Evolutionary conservation across 2,329 filamentous ascomycete genomes (phyloP).

Genomic region (Pestalotiopsis sp.): DNA sequence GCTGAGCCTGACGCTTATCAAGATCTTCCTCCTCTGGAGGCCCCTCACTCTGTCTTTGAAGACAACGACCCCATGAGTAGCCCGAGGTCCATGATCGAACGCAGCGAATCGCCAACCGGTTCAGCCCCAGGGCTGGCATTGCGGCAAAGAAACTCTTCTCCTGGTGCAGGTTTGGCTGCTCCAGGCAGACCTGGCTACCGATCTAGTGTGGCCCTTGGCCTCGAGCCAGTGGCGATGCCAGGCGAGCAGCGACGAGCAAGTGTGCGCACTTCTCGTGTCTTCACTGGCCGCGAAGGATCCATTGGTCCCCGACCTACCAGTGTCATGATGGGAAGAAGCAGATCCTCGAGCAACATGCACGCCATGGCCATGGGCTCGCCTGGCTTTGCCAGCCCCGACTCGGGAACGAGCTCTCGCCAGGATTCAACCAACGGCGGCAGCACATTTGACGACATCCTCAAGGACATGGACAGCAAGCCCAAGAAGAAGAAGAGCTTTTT

Average conservation of each 20-base stretch:
- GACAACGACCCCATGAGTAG: slow-evolving; percentile 30
- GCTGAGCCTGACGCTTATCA: slow-evolving; percentile 15
- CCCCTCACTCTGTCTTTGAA: slow-evolving; percentile 33
- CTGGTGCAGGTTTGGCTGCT: slow-evolving; percentile 15
- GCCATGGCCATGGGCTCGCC: slow-evolving; percentile 22
- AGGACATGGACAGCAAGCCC: slow-evolving; percentile 32
- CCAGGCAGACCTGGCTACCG: slow-evolving; percentile 28
- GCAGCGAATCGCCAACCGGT: slow-evolving; percentile 30
- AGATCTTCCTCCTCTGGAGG: slow-evolving; percentile 24
- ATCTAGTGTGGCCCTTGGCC: slow-evolving; percentile 33
- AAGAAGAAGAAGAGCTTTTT: slow-evolving; percentile 38
- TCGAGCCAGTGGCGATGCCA: slow-evolving; percentile 32
- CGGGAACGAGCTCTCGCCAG: slow-evolving; percentile 25
- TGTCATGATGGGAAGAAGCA: slow-evolving; percentile 29
- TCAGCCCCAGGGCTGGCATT: slow-evolving; percentile 29
- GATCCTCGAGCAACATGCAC: slow-evolving; percentile 33
- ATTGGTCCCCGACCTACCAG: slow-evolving; percentile 26
- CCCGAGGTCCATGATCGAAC: slow-evolving; percentile 22
- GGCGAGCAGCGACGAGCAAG: slow-evolving; percentile 16
- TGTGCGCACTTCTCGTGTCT: slow-evolving; percentile 25
- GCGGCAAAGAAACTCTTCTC: slow-evolving; percentile 26
- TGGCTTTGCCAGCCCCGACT: slow-evolving; percentile 20
- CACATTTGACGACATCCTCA: slow-evolving; percentile 37
- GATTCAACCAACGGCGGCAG: slow-evolving; percentile 28
- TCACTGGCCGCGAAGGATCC: slow-evolving; percentile 27